Conservation (phyloP, 2,329 filamentous ascomycete species). For the Clonostachys solani region DNA sequence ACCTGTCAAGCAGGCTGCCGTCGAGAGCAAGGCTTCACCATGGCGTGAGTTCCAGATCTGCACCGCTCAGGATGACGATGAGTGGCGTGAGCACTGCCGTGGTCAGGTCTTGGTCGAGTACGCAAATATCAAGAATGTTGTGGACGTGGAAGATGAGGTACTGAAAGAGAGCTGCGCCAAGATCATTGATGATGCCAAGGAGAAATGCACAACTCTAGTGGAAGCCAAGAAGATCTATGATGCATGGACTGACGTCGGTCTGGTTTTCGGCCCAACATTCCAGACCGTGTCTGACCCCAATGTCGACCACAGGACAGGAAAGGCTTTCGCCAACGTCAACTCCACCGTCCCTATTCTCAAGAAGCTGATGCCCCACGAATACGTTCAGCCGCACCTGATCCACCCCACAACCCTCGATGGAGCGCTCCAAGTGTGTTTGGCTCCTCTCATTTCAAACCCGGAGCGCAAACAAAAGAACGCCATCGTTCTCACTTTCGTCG, state of each 20-base stretch:
- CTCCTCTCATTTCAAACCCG: too few relatives aligned
- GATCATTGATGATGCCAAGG: too few relatives aligned
- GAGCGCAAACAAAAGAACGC: too few relatives aligned
- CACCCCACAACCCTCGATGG: conserved; percentile 6
- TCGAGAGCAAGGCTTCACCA: not conserved
- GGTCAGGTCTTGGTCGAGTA: too few relatives aligned
- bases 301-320: not conserved
- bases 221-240: conserved; percentile 1
- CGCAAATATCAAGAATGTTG: too few relatives aligned
- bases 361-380: conserved; percentile 5
- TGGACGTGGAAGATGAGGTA: too few relatives aligned
- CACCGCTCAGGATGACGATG: conserved; percentile 1
- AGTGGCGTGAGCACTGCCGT: conserved; percentile 2
- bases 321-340: too few relatives aligned
- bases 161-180: too few relatives aligned
- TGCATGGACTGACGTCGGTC: conserved; percentile 2
- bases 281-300: conserved; percentile 2
- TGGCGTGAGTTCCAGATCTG: conserved; percentile 5
- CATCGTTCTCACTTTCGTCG: not conserved
- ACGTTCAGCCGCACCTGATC: conserved; percentile 4
- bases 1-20: not conserved
- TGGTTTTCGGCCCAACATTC: conserved; percentile 6
- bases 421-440: not conserved
- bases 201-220: not conserved
- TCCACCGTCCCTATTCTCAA: too few relatives aligned